A percentile compares a stretch with the other conserved stretches of the same genome.
These are phyloP conservation scores for Endotrypanum monterogeii DNA, from an alignment of 208 protist species.

Conservation along the genomic window DNA sequence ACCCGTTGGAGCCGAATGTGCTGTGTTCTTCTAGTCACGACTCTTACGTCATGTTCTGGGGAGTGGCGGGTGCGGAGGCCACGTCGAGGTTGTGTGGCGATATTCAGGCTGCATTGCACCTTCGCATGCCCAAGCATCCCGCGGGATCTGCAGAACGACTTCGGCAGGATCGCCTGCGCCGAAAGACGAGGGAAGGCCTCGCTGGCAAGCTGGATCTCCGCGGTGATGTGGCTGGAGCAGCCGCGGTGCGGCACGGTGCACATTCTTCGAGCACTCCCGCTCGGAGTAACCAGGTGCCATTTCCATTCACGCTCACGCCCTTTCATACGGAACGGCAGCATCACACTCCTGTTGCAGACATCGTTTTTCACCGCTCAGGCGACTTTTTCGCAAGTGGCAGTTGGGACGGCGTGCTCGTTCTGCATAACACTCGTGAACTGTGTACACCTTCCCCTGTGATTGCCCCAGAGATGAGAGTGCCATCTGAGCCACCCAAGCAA, in stretches of 20 bases:
- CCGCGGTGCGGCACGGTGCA: not conserved
- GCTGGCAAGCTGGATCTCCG: not conserved
- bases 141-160: slow-evolving; percentile 14
- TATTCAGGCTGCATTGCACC: slow-evolving; percentile 8
- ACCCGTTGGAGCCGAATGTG: slow-evolving; percentile 44
- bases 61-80: slow-evolving; percentile 24
- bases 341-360: slow-evolving; percentile 50
- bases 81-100: slow-evolving; percentile 16
- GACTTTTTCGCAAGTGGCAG: slow-evolving; percentile 74
- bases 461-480: not conserved
- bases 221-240: not conserved
- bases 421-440: slow-evolving; percentile 47
- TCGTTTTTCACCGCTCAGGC: slow-evolving; percentile 67
- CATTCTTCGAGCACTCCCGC: not conserved
- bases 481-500: not conserved
- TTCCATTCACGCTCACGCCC: slow-evolving; percentile 17
- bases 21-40: slow-evolving; percentile 68
- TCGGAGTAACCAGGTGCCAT: not conserved
- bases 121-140: slow-evolving; percentile 30
- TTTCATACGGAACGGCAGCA: slow-evolving; percentile 67
- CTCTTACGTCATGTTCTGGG: slow-evolving; percentile 68
- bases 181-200: not conserved
- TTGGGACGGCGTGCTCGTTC: slow-evolving; percentile 65
- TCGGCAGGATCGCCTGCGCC: slow-evolving; percentile 14
- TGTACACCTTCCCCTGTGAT: slow-evolving; percentile 21